A percentile compares a stretch with the other conserved stretches of the same genome.
These are phyloP conservation scores for Arthrobotrys entomopaga DNA, from an alignment of 2,329 filamentous ascomycete species.

Conservation along the genomic window DNA sequence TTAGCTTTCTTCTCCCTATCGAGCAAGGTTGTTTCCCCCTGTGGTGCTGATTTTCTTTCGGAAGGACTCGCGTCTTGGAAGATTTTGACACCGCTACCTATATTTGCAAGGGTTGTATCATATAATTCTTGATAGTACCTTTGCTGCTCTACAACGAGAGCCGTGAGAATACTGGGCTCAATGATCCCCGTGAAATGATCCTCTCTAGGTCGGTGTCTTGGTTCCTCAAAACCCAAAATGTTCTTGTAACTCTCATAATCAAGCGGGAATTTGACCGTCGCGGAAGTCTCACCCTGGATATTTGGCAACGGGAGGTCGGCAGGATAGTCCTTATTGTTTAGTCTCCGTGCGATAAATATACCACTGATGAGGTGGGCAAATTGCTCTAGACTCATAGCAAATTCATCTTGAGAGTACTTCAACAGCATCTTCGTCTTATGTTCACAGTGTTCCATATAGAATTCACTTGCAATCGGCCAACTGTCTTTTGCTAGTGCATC, in stretches of 20 bases:
- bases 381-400: conserved; percentile 4
- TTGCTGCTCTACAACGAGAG: too few species aligned
- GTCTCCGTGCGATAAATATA: conserved; percentile 1
- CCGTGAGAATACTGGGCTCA: too few species aligned
- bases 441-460: conserved; percentile 16
- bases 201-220: too few species aligned
- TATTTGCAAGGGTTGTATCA: too few species aligned
- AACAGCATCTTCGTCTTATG: conserved; percentile 12
- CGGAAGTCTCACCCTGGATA: neutral
- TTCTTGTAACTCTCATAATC: neutral
- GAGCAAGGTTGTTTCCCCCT: too few species aligned
- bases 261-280: neutral
- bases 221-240: too few species aligned
- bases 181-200: too few species aligned
- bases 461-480: neutral
- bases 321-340: neutral
- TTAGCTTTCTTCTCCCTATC: too few species aligned
- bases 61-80: too few species aligned
- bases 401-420: conserved; percentile 15
- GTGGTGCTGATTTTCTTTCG: too few species aligned
- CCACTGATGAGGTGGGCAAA: conserved; percentile 22
- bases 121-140: too few species aligned
- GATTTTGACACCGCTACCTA: too few species aligned
- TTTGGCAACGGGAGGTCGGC: neutral
- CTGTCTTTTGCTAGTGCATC: neutral